Base-by-base conservation (phyloP, 139 green algal genomes). In the Micractinium conductrix region DNA sequence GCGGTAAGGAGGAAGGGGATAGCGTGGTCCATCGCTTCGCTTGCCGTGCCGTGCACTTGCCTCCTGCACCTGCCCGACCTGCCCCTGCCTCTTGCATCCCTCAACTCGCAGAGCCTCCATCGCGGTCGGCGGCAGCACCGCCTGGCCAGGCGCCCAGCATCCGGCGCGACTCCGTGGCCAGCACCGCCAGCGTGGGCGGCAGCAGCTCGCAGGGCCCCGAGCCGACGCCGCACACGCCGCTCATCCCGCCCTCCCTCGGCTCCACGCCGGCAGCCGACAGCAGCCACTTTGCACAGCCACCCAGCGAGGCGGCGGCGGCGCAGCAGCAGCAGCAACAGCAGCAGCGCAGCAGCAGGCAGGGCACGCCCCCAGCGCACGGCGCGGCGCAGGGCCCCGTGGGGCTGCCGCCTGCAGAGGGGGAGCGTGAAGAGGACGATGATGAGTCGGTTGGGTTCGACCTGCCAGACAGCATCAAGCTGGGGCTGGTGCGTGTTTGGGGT, bases 381-480 rank as follows among this genome's bases (percentile, higher is more conserved):
- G n/a, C n/a, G n/a, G n/a, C n/a, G n/a, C n/a, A n/a, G n/a, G n/a
- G n/a, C n/a, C n/a, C n/a, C n/a, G n/a, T n/a, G n/a, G n/a, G n/a
- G n/a, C n/a, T n/a, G n/a, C n/a, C n/a, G n/a, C n/a, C n/a, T n/a
- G n/a, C n/a, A n/a, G n/a, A n/a, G n/a, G n/a, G n/a, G n/a, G n/a
- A n/a, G n/a, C n/a, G n/a, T n/a, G n/a, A n/a, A n/a, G 43, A 79
- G 7, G 50, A 85, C 44, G 45, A 87, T 6, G 79, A 86, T 19
- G 81, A 90, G 0, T 43, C 40, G 22, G 42, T 8, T 33, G 37
- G 43, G 0, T 45, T 85, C 4, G 85, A 83, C 9, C 83, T 95
- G 48, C 92, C 92, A 12, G 93, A 95, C 68, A 86, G 84, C 30
- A 98, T 98, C 79, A 98, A 98, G 91, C 93, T 99, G 62, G 97